Evolutionary conservation across 495 filamentous ascomycete species (phyloP), one percentile per base, ranked within the genome.

Genomic region (Neurospora sp.): DNA sequence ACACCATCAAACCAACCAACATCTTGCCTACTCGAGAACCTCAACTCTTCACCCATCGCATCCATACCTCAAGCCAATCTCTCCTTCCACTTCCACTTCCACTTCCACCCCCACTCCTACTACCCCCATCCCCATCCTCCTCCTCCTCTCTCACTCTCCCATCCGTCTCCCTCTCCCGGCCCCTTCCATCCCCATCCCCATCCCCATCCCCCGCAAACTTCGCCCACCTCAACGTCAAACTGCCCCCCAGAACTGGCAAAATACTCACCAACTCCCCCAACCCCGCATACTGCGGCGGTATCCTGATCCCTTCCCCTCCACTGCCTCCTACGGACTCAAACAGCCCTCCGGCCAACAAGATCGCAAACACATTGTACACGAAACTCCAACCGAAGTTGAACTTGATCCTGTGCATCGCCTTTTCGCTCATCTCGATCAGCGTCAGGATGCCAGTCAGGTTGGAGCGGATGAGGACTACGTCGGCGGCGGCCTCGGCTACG

Each of bases 181-280:
- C 31, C 31, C 31, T 2, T 37, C 35, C 35, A 37, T 7, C 35
- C 35, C 31, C 39, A 40, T 0, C 39, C 12, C 39, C 39, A 11
- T 40, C 40, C 40, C 5, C 54, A 66, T 66, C 54, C 23, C 54
- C 54, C 6, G 31, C 38, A 71, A 78, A 42, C 72, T 39, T 75
- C 35, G 66, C 71, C 77, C 76, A 76, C 35, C 54, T 41, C 74
- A 80, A 14, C 46, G 74, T 31, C 38, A 73, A 38, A 5, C 84
- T 91, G 70, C 90, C 86, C 8, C 84, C 74, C 78, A 96, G 85
- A 11, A 95, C 92, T 3, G 93, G 93, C 77, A 93, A 72, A 0
- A 95, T 91, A 77, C 93, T 95, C 2, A 93, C 90, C 35, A 94
- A 74, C 84, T 95, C 92, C 0, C 93, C 93, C 38, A 94, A 77